Conservation (phyloP, 495 filamentous ascomycete genomes). For the Cercophora newfieldiana region DNA sequence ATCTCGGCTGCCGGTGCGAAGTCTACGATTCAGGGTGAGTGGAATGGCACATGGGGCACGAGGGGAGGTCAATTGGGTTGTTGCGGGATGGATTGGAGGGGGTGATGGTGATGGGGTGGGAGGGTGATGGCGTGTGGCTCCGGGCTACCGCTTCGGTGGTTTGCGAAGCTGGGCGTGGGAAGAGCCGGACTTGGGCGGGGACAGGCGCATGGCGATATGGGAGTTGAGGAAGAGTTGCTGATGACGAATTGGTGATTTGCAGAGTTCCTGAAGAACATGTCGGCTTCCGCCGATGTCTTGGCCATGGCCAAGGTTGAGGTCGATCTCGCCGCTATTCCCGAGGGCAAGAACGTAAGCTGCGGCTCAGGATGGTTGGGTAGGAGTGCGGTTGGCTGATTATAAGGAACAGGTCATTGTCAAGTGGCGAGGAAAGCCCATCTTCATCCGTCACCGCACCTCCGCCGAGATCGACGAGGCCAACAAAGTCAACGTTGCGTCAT, state of each 20-base stretch:
- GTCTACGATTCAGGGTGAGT: slow-evolving; percentile 91
- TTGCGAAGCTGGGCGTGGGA: neutral
- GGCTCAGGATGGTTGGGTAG: neutral
- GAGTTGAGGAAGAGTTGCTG: neutral
- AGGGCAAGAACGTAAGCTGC: slow-evolving; percentile 94
- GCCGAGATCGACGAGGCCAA: slow-evolving; percentile 86
- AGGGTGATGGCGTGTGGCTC: neutral
- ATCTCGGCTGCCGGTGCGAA: slow-evolving; percentile 91
- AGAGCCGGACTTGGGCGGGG: neutral
- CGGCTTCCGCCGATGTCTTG: slow-evolving; percentile 96
- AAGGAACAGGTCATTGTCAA: slow-evolving; percentile 90
- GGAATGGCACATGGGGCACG: neutral
- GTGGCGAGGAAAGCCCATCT: slow-evolving; percentile 99
- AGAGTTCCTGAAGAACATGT: slow-evolving; percentile 99
- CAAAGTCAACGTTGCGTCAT: slow-evolving; percentile 66
- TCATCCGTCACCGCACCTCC: slow-evolving; percentile 96
- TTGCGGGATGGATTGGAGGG: neutral
- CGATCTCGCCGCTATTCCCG: slow-evolving; percentile 84
- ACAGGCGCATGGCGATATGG: neutral
- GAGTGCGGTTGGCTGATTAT: neutral
- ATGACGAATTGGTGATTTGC: slow-evolving; percentile 25
- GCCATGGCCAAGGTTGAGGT: slow-evolving; percentile 99
- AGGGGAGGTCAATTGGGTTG: neutral
- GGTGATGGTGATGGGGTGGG: neutral
- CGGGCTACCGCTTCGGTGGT: neutral